Evolutionary conservation across 2,329 filamentous ascomycete species (phyloP).

Genomic region (Hypoxylon sp.): DNA sequence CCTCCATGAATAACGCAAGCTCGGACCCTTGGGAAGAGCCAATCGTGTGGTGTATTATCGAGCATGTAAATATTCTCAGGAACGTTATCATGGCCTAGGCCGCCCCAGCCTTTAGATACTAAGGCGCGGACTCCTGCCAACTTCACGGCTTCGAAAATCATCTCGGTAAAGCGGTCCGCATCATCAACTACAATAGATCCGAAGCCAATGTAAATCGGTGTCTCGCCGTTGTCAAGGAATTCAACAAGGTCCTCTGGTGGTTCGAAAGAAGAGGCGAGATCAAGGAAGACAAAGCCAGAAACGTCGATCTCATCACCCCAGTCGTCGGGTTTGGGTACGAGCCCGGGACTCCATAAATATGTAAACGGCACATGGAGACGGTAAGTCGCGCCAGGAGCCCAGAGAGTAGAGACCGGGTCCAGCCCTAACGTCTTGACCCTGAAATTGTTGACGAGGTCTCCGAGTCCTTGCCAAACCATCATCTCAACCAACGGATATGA

Average conservation of each 20-base stretch:
- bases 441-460: slow-evolving; percentile 83
- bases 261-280: slow-evolving; percentile 73
- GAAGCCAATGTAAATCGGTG: slow-evolving; percentile 82
- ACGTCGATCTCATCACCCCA: slow-evolving; percentile 81
- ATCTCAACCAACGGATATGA: slow-evolving; percentile 85
- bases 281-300: slow-evolving; percentile 84
- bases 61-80: slow-evolving; percentile 79
- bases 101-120: slow-evolving; percentile 83
- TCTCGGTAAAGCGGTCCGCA: slow-evolving; percentile 75
- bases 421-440: slow-evolving; percentile 77
- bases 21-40: slow-evolving; percentile 78
- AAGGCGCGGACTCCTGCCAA: slow-evolving; percentile 77
- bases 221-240: slow-evolving; percentile 70
- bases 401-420: slow-evolving; percentile 81
- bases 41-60: slow-evolving; percentile 82
- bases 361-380: slow-evolving; percentile 82
- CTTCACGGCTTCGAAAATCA: slow-evolving; percentile 79
- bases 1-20: slow-evolving; percentile 84
- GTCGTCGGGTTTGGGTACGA: slow-evolving; percentile 77
- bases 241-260: slow-evolving; percentile 69
- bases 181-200: slow-evolving; percentile 83
- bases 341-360: slow-evolving; percentile 78
- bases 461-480: slow-evolving; percentile 92
- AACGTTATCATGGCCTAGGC: slow-evolving; percentile 72
- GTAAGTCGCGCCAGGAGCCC: slow-evolving; percentile 82